A percentile compares a stretch with the other conserved stretches of the same genome.
Conservation (phyloP, 768 basidiomycete species). For the Flagelloscypha sp. region DNA sequence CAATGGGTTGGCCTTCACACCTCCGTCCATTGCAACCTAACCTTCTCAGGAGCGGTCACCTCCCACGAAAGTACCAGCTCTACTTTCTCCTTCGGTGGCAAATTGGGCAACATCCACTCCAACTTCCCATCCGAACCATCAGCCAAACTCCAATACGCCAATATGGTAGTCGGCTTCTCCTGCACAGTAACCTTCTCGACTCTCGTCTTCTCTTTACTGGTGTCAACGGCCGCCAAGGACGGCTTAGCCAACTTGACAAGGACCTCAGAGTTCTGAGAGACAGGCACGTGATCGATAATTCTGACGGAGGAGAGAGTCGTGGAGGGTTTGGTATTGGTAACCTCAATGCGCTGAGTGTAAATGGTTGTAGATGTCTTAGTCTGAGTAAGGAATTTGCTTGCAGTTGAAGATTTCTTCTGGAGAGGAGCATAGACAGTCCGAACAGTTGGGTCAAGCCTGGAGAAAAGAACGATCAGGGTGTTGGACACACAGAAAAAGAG, state of each 20-base stretch:
- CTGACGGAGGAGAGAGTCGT: constrained; percentile 26
- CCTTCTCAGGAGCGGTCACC: constrained; percentile 21
- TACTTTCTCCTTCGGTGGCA: constrained; percentile 25
- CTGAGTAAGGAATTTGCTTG: constrained; percentile 24
- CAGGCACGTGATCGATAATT: constrained; percentile 30
- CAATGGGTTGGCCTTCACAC: too few relatives aligned
- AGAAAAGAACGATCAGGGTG: not conserved
- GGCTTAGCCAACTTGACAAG: constrained; percentile 14
- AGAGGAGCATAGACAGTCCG: constrained; percentile 32
- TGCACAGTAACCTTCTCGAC: too few relatives aligned
- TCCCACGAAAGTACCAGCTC: constrained; percentile 28
- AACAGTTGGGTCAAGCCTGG: constrained; percentile 32
- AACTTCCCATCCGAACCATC: constrained; percentile 28
- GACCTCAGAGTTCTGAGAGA: constrained; percentile 23
- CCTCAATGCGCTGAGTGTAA: constrained; percentile 29
- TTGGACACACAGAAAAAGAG: not conserved
- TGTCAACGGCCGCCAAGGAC: constrained; percentile 8
- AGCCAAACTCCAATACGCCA: constrained; percentile 31
- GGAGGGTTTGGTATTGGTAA: constrained; percentile 29
- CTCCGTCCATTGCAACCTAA: too few relatives aligned
- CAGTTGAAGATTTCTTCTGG: constrained; percentile 24
- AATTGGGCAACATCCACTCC: constrained; percentile 23
- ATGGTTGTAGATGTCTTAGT: constrained; percentile 22
- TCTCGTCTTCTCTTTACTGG: too few relatives aligned
- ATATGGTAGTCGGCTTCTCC: too few relatives aligned